phyloP scores from a whole-genome alignment of 2,329 filamentous ascomycete genomes.

The Epicoccum nigrum region DNA sequence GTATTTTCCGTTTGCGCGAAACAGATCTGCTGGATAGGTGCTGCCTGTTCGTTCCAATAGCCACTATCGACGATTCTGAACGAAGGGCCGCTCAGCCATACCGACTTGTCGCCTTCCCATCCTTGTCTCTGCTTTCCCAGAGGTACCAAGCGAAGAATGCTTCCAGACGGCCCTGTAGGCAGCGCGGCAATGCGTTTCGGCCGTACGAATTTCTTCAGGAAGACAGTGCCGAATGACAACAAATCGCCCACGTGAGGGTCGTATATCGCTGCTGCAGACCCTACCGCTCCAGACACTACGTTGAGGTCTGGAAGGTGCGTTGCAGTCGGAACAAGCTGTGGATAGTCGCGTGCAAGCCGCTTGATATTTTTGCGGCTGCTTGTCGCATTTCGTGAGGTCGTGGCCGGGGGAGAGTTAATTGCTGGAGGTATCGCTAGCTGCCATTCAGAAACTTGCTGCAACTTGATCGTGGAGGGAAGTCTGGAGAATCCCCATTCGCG shows the following conservation, averaged over 20 bases:
- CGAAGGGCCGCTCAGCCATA: slow-evolving; percentile 56
- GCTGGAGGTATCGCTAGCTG: slow-evolving; percentile 30
- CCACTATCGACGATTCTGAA: slow-evolving; percentile 54
- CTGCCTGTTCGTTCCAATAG: slow-evolving; percentile 62
- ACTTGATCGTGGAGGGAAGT: slow-evolving; percentile 30
- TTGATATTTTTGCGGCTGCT: slow-evolving; percentile 21
- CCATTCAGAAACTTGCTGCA: slow-evolving; percentile 36
- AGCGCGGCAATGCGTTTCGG: slow-evolving; percentile 40
- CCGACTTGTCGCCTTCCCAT: slow-evolving; percentile 58
- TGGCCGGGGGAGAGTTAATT: slow-evolving; percentile 4
- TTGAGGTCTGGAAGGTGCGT: slow-evolving; percentile 32
- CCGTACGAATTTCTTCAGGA: slow-evolving; percentile 51
- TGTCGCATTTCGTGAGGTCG: slow-evolving; percentile 7
- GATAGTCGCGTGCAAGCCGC: slow-evolving; percentile 25
- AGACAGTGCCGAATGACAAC: slow-evolving; percentile 63
- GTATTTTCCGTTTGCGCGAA: slow-evolving; percentile 56
- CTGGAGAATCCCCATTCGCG: slow-evolving; percentile 58
- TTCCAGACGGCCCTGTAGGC: slow-evolving; percentile 61
- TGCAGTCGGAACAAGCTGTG: slow-evolving; percentile 33
- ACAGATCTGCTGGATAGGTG: slow-evolving; percentile 61
- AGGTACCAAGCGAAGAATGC: slow-evolving; percentile 62
- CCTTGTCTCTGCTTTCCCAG: slow-evolving; percentile 59
- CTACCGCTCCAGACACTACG: slow-evolving; percentile 36
- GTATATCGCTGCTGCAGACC: slow-evolving; percentile 39
- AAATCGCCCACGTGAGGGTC: slow-evolving; percentile 53